Base-by-base conservation (phyloP, 2,329 filamentous ascomycete genomes). In the Aspergillus caelatus region DNA sequence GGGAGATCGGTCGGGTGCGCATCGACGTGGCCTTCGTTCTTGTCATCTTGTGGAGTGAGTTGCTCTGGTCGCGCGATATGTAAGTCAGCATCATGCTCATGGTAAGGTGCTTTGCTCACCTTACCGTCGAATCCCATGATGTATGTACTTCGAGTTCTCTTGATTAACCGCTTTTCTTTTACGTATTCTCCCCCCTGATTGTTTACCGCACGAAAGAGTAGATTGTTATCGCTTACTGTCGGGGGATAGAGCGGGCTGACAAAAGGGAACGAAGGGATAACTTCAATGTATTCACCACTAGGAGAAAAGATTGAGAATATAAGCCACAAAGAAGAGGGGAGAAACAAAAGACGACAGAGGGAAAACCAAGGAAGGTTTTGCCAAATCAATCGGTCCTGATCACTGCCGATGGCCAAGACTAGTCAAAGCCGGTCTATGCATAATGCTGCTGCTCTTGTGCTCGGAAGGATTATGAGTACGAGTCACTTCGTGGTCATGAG, bases 1-100 rank as follows among this genome's bases (percentile, higher is more conserved):
- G 74, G 74, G n/a, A 75, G 70, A 12, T 72, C 74, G 6, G 60
- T 61, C 19, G 66, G 56, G 21, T 62, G 60, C 32, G 67, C 60
- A 19, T 64, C 59, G 30, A 65, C 11, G 23, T 72, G 69, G 48
- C 66, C 65, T 46, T 73, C 68, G 56, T 60, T 68, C 53, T 70
- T 69, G 48, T 71, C 67, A 41, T 65, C 62, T 30, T 48, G 21
- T 19, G 36, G 11, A 28, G 26, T 16, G 58, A 53, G 16, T 21
- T 56, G 60, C n/a, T 59, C 61, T 69, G 36, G 30, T 48, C 46
- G 52, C 30, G 43, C 41, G 45, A 41, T 12, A 12, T 54, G n/a
- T n/a, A 30, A 26, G 28, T 60, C 19, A 62, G 36, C 52, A 23
- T 56, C 39, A 53, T 43, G 34, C 21, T 34, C 36, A 12, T 36